Evolutionary conservation across 2,329 filamentous ascomycete genomes (phyloP).

Genomic region (Davidsoniella virescens): DNA sequence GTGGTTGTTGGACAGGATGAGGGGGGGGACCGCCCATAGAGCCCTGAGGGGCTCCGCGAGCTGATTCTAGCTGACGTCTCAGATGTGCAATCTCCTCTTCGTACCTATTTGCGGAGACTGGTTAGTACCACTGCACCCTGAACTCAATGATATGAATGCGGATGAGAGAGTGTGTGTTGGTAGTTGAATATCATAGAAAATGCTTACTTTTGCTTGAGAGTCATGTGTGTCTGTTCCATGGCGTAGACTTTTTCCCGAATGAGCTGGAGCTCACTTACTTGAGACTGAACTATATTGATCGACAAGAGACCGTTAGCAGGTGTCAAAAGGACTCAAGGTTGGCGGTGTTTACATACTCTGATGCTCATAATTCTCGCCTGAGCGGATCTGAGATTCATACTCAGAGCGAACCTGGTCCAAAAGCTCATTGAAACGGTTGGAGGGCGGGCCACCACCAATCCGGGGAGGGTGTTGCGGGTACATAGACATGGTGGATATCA

Average conservation of each 20-base stretch:
- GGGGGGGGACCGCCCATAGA: constrained; percentile 52
- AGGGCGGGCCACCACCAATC: constrained; percentile 14
- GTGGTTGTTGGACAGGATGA: constrained; percentile 68
- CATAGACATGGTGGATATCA: constrained; percentile 13
- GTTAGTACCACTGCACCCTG: background rate
- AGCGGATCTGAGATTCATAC: constrained; percentile 71
- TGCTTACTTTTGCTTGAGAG: constrained; percentile 70
- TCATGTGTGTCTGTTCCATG: constrained; percentile 77
- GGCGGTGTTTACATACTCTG: constrained; percentile 52
- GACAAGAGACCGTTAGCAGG: background rate
- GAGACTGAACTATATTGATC: constrained; percentile 52
- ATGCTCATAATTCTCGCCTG: constrained; percentile 77
- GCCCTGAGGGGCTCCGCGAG: constrained; percentile 43
- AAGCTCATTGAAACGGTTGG: constrained; percentile 64
- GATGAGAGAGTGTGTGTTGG: background rate
- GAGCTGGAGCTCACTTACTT: constrained; percentile 89
- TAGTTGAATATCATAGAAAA: background rate
- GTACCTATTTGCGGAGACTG: constrained; percentile 45
- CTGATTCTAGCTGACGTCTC: constrained; percentile 69
- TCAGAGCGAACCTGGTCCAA: constrained; percentile 81
- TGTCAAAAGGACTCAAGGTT: background rate
- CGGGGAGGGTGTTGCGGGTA: constrained; percentile 14
- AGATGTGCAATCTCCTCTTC: constrained; percentile 80
- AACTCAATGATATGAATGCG: background rate
- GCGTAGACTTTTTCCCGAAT: constrained; percentile 86